phyloP scores from a whole-genome alignment of 108 stramenopile genomes.

The Craspedostauros australis region DNA sequence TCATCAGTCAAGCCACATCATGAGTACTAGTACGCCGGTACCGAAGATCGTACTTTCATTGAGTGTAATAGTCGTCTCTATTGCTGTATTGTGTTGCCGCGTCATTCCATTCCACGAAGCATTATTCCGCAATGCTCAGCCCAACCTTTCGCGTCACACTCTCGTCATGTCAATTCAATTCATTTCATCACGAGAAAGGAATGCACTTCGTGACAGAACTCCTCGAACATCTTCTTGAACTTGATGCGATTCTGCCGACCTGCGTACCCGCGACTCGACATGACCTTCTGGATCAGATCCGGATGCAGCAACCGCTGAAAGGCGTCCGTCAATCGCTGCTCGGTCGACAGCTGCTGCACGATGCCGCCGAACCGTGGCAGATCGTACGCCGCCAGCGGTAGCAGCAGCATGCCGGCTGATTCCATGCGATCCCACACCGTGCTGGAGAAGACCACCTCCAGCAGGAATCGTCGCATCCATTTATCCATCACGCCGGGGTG shows the following conservation, averaged over 20 bases:
- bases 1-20: too few relatives aligned
- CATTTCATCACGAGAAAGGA: conserved; percentile 64
- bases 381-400: conserved; percentile 63
- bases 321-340: conserved; percentile 40
- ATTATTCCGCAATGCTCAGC: not conserved
- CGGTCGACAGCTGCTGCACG: conserved; percentile 49
- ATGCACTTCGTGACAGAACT: conserved; percentile 72
- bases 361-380: conserved; percentile 49
- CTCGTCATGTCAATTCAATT: conserved; percentile 28
- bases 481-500: conserved; percentile 50
- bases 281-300: conserved; percentile 53
- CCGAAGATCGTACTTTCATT: too few relatives aligned
- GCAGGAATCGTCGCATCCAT: conserved; percentile 50
- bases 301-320: conserved; percentile 60
- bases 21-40: too few relatives aligned
- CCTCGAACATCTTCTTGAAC: conserved; percentile 72
- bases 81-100: not conserved
- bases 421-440: conserved; percentile 78
- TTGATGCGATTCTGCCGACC: conserved; percentile 59
- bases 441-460: conserved; percentile 72
- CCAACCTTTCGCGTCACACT: not conserved
- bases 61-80: too few relatives aligned
- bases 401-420: conserved; percentile 51
- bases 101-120: not conserved
- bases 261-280: conserved; percentile 41